Evolutionary conservation across 768 basidiomycete species (phyloP).

Genomic region (Boletus patriciae): DNA sequence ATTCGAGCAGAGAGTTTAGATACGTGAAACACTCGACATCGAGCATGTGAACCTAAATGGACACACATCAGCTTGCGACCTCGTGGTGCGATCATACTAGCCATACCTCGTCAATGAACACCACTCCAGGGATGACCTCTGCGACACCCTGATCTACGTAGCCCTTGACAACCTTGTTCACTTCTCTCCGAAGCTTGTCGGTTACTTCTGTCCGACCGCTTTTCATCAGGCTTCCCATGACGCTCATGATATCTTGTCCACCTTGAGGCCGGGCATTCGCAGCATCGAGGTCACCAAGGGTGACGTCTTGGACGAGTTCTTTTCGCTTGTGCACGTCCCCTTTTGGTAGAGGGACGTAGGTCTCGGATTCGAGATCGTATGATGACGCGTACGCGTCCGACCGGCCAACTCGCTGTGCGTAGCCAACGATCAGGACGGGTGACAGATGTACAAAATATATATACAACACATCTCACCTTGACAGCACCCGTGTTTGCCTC

Average conservation of each 20-base stretch:
- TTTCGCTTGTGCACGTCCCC: slow-evolving; percentile 96
- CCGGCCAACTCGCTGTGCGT: slow-evolving; percentile 80
- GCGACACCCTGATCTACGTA: slow-evolving; percentile 99
- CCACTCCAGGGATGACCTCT: slow-evolving; percentile 95
- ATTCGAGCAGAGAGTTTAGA: slow-evolving; percentile 92
- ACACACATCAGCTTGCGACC: slow-evolving; percentile 1
- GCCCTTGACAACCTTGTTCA: slow-evolving; percentile 95
- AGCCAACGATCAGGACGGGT: neutral
- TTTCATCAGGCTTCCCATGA: slow-evolving; percentile 92
- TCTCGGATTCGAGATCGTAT: slow-evolving; percentile 97
- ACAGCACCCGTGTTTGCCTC: slow-evolving; percentile 94
- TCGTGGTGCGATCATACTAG: neutral
- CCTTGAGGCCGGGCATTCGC: slow-evolving; percentile 96
- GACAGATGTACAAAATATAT: neutral
- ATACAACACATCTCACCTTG: slow-evolving; percentile 55
- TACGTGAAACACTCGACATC: slow-evolving; percentile 99
- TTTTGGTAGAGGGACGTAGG: slow-evolving; percentile 96
- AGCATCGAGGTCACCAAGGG: slow-evolving; percentile 91
- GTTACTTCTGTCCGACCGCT: slow-evolving; percentile 94
- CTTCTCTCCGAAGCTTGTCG: slow-evolving; percentile 91
- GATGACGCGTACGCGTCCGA: slow-evolving; percentile 98
- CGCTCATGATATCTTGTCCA: slow-evolving; percentile 98
- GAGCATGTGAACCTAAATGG: slow-evolving; percentile 91
- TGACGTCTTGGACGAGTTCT: slow-evolving; percentile 93
- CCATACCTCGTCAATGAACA: slow-evolving; percentile 96